Conservation (phyloP, 2,329 filamentous ascomycete genomes). For the Niveomyces coronatus region DNA sequence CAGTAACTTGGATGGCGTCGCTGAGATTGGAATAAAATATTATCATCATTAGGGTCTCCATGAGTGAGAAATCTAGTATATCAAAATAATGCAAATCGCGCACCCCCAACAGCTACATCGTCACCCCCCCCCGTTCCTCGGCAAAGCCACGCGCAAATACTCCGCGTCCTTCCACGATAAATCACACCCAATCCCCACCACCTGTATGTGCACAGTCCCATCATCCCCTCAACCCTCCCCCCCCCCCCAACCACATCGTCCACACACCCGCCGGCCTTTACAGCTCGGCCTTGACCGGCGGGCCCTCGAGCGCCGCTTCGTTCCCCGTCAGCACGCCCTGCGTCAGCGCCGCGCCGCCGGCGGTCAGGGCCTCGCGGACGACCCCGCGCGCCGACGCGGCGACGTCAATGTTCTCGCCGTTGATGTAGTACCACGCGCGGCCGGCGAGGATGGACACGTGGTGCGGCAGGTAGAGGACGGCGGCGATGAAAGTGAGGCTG, state of each 20-base stretch:
- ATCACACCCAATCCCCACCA: no score
- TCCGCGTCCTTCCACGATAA: no score
- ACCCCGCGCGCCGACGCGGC: conserved; percentile 23
- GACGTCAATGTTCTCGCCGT: conserved; percentile 59
- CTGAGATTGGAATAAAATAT: neutral
- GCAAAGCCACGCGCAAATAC: conserved; percentile 4
- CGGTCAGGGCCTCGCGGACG: conserved; percentile 16
- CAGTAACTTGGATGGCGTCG: no score
- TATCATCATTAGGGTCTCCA: conserved; percentile 9
- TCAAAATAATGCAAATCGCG: conserved; percentile 5
- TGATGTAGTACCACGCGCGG: conserved; percentile 90
- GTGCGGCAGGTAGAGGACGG: conserved; percentile 85
- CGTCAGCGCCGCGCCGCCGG: conserved; percentile 16
- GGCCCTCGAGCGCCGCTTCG: conserved; percentile 17
- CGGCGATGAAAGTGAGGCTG: conserved; percentile 76
- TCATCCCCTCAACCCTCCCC: no score
- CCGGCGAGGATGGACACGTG: conserved; percentile 74
- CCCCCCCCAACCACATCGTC: neutral
- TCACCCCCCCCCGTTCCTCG: neutral
- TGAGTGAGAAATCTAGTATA: conserved; percentile 1
- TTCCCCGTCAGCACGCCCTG: conserved; percentile 18
- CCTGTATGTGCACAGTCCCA: no score
- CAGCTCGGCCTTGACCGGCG: conserved; percentile 23
- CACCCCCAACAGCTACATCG: neutral
- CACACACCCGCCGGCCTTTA: conserved; percentile 12